Evolutionary conservation across 1,284 basidiomycete genomes (phyloP).

Genomic region (Porodaedalea pini): DNA sequence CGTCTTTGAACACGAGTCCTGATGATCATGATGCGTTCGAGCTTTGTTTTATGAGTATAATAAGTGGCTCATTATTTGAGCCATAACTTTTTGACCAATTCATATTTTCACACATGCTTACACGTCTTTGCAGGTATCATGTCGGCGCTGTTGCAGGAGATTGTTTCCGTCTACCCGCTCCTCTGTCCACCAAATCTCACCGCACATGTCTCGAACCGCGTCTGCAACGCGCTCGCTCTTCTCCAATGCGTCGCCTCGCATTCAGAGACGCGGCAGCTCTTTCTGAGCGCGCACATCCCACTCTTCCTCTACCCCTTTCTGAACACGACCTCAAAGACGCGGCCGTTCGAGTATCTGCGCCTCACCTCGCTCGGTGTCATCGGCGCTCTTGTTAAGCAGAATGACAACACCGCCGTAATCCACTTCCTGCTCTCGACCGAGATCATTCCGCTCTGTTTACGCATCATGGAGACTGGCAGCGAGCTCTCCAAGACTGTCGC

Average conservation of each 20-base stretch:
- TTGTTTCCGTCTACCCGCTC: constrained; percentile 96
- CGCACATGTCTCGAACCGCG: constrained; percentile 97
- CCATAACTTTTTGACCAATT: background rate
- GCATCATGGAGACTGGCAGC: constrained; percentile 99
- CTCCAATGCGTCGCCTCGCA: constrained; percentile 98
- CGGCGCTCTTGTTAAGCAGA: constrained; percentile 99
- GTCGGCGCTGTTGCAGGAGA: constrained; percentile 97
- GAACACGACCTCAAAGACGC: constrained; percentile 98
- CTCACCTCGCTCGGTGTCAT: constrained; percentile 98
- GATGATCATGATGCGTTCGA: too few species aligned
- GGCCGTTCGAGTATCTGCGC: constrained; percentile 98
- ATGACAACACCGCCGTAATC: constrained; percentile 98
- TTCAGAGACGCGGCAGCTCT: constrained; percentile 88
- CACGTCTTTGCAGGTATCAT: constrained; percentile 74
- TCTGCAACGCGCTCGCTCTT: constrained; percentile 97
- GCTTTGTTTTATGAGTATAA: too few species aligned
- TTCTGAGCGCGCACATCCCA: constrained; percentile 93
- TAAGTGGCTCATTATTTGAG: too few species aligned
- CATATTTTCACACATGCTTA: background rate
- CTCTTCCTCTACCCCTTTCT: constrained; percentile 99
- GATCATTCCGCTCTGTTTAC: constrained; percentile 97
- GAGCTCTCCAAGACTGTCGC: constrained; percentile 99
- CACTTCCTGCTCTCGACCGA: constrained; percentile 99
- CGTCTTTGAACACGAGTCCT: too few species aligned
- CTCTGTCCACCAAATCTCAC: constrained; percentile 95